These are phyloP conservation scores for Simplicillium aogashimaense DNA, from an alignment of 2,329 filamentous ascomycete species.

Conservation along the genomic window DNA sequence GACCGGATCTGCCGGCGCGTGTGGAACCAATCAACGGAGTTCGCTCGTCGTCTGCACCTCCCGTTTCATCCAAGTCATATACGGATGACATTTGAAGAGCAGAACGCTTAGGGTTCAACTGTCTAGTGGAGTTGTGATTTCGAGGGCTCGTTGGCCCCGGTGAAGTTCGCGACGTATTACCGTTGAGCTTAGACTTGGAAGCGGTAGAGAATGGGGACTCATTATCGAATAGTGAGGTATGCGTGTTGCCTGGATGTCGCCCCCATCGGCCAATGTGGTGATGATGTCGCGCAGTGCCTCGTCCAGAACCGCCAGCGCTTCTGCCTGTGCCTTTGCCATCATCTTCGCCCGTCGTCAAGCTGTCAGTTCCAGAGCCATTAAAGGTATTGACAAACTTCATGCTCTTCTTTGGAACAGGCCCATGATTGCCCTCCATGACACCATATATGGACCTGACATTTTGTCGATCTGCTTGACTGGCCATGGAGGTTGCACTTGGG, in stretches of 20 bases:
- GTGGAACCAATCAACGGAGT: slow-evolving; percentile 64
- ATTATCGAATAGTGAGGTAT: slow-evolving; percentile 64
- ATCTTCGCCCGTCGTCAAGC: slow-evolving; percentile 48
- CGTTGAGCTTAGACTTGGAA: slow-evolving; percentile 51
- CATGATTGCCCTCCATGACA: slow-evolving; percentile 48
- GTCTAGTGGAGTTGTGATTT: slow-evolving; percentile 29
- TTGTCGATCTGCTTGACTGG: slow-evolving; percentile 55
- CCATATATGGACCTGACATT: slow-evolving; percentile 56
- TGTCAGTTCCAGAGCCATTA: slow-evolving; percentile 46
- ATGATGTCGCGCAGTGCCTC: slow-evolving; percentile 64
- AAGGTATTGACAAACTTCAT: slow-evolving; percentile 93
- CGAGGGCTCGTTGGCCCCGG: slow-evolving; percentile 64
- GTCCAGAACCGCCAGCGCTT: slow-evolving; percentile 49
- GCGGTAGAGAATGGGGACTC: slow-evolving; percentile 70
- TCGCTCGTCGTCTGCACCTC: slow-evolving; percentile 75
- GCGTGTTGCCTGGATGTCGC: slow-evolving; percentile 54
- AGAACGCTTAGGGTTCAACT: slow-evolving; percentile 33
- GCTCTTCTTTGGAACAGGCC: slow-evolving; percentile 57
- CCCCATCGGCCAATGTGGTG: slow-evolving; percentile 67
- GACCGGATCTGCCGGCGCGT: slow-evolving; percentile 47
- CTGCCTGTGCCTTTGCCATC: slow-evolving; percentile 54
- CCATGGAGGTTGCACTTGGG: slow-evolving; percentile 82
- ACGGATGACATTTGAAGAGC: slow-evolving; percentile 50
- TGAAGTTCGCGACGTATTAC: slow-evolving; percentile 46
- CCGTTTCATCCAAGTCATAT: slow-evolving; percentile 74